Conservation (phyloP, 768 basidiomycete species). For the Calocybe cyanea region DNA sequence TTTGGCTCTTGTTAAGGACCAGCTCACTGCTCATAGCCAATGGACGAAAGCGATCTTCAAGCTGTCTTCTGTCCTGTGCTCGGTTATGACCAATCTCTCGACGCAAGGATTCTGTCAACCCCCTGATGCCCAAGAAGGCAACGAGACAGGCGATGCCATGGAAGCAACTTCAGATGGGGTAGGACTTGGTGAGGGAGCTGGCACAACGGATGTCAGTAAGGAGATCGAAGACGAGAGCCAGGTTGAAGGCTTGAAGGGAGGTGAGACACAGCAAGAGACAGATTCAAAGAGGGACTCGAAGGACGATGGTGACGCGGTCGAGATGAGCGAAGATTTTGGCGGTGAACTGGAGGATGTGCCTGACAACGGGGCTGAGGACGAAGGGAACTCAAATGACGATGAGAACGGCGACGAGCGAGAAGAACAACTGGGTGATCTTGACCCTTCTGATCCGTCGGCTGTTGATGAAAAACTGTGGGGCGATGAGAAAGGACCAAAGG, state of each 20-base stretch:
- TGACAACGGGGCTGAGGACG: conserved; percentile 53
- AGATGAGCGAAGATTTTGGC: conserved; percentile 89
- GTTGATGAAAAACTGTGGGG: conserved; percentile 99
- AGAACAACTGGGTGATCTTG: conserved; percentile 80
- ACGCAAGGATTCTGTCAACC: conserved; percentile 93
- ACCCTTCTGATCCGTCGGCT: conserved; percentile 75
- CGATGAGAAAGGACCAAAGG: conserved; percentile 63
- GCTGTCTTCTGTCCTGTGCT: conserved; percentile 72
- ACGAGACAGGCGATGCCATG: conserved; percentile 42
- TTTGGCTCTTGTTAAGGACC: conserved; percentile 47
- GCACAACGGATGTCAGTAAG: conserved; percentile 84
- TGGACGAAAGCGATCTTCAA: conserved; percentile 85
- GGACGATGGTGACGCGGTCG: conserved; percentile 75
- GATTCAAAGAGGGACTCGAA: conserved; percentile 44
- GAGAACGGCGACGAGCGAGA: conserved; percentile 67
- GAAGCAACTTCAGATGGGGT: conserved; percentile 68
- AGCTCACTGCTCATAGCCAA: conserved; percentile 51
- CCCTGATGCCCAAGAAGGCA: conserved; percentile 60
- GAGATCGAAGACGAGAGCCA: conserved; percentile 97
- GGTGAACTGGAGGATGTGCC: conserved; percentile 83
- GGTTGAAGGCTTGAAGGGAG: conserved; percentile 86
- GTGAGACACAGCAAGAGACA: conserved; percentile 40
- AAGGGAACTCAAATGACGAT: conserved; percentile 42
- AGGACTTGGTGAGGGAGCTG: conserved; percentile 86
- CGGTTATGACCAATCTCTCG: conserved; percentile 68